These are phyloP conservation scores for Linnemannia schmuckeri DNA, from an alignment of 192 early-diverging fungal genomes.

Conservation along the genomic window DNA sequence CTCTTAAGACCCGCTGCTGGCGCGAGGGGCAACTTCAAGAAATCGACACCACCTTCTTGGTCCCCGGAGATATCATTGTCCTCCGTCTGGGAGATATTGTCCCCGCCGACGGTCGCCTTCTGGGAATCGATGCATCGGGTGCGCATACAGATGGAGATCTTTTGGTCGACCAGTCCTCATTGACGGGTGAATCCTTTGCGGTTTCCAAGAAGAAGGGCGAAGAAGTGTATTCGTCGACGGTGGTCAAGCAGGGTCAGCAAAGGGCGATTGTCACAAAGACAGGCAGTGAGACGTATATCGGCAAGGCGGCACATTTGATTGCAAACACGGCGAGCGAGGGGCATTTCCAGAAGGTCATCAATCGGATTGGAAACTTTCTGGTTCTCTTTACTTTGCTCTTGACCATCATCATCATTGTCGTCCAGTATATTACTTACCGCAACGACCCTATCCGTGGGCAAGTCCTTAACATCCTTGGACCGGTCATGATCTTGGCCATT, in stretches of 20 bases:
- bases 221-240: conserved; percentile 77
- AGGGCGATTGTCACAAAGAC: conserved; percentile 79
- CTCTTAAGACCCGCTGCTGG: conserved; percentile 73
- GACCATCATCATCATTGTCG: conserved; percentile 68
- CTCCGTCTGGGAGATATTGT: conserved; percentile 83
- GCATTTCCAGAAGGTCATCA: conserved; percentile 86
- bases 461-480: conserved; percentile 62
- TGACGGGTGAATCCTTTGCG: conserved; percentile 84
- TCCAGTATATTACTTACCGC: conserved; percentile 59
- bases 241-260: conserved; percentile 83
- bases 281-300: conserved; percentile 79
- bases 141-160: conserved; percentile 66
- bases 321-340: conserved; percentile 75
- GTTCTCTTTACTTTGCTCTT: conserved; percentile 69
- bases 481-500: conserved; percentile 78
- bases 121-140: conserved; percentile 64
- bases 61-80: conserved; percentile 81
- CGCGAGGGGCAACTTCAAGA: conserved; percentile 66
- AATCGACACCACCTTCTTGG: conserved; percentile 65
- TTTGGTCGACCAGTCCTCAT: conserved; percentile 78
- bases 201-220: conserved; percentile 68
- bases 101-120: conserved; percentile 74
- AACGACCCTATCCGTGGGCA: conserved; percentile 66
- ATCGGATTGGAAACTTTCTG: conserved; percentile 82
- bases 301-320: conserved; percentile 79